Percentiles rank a stretch among this genome's conserved stretches.
phyloP scores from a whole-genome alignment of 129 eudicot genomes.

The Helianthus tuberosus region DNA sequence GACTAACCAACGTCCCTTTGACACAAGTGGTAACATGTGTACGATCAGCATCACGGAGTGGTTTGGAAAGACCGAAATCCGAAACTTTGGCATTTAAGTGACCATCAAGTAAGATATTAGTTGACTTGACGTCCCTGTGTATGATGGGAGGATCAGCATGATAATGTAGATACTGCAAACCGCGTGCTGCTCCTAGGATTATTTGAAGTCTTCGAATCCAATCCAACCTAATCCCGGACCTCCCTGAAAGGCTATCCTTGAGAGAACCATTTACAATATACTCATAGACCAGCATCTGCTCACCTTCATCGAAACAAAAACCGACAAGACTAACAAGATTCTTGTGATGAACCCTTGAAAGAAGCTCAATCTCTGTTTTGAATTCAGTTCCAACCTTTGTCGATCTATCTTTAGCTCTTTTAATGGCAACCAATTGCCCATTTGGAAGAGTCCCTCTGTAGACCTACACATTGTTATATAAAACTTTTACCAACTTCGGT shows the following conservation, averaged over 20 bases:
- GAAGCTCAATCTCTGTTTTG: constrained; percentile 97
- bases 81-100: constrained; percentile 83
- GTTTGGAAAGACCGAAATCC: constrained; percentile 88
- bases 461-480: constrained; percentile 49
- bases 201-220: constrained; percentile 83
- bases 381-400: constrained; percentile 82
- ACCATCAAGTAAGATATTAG: constrained; percentile 81
- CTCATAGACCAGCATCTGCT: constrained; percentile 86
- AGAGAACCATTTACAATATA: constrained; percentile 76
- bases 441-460: constrained; percentile 78
- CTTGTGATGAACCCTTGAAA: constrained; percentile 97
- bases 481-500: constrained; percentile 11
- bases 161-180: constrained; percentile 84
- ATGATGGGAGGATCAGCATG: constrained; percentile 93
- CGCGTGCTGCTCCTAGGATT: constrained; percentile 93
- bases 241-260: constrained; percentile 86
- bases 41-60: constrained; percentile 44
- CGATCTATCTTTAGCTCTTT: constrained; percentile 82
- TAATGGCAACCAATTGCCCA: constrained; percentile 74
- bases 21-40: constrained; percentile 92
- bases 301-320: constrained; percentile 78
- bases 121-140: constrained; percentile 83
- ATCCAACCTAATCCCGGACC: constrained; percentile 77
- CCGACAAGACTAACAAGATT: constrained; percentile 85
- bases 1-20: constrained; percentile 96